Percentiles rank a stretch among this genome's conserved stretches.
Conservation (phyloP, 441 rosid species). For the Jatropha podagrica region DNA sequence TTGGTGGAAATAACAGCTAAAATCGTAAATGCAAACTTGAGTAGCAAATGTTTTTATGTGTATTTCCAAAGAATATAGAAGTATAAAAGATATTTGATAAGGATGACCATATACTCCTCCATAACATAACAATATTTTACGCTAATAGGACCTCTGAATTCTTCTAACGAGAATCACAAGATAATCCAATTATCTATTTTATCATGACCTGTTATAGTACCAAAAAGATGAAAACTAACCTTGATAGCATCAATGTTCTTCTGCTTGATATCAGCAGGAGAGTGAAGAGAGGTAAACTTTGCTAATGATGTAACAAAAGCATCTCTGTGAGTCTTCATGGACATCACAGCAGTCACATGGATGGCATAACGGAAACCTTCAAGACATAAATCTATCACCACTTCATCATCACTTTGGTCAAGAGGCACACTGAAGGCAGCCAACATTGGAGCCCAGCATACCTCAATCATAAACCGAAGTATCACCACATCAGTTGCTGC, state of each 20-base stretch:
- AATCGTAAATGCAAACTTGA: neutral
- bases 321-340: conserved; percentile 99
- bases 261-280: conserved; percentile 97
- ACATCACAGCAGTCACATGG: conserved; percentile 96
- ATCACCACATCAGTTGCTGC: conserved; percentile 96
- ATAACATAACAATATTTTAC: neutral
- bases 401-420: conserved; percentile 96
- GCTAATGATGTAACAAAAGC: conserved; percentile 99
- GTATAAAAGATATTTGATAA: neutral
- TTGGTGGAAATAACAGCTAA: neutral
- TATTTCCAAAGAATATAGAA: neutral
- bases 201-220: neutral
- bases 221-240: conserved; percentile 46
- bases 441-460: conserved; percentile 99
- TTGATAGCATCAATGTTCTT: conserved; percentile 90
- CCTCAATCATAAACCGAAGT: conserved; percentile 98
- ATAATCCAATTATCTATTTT: neutral
- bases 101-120: neutral
- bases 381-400: conserved; percentile 72
- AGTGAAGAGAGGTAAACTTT: conserved; percentile 95
- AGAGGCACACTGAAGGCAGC: conserved; percentile 99
- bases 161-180: neutral
- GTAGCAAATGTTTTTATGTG: neutral
- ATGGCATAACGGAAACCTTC: conserved; percentile 95
- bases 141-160: neutral